Conservation (phyloP, 2,329 filamentous ascomycete genomes). For the Didymella lethalis region DNA sequence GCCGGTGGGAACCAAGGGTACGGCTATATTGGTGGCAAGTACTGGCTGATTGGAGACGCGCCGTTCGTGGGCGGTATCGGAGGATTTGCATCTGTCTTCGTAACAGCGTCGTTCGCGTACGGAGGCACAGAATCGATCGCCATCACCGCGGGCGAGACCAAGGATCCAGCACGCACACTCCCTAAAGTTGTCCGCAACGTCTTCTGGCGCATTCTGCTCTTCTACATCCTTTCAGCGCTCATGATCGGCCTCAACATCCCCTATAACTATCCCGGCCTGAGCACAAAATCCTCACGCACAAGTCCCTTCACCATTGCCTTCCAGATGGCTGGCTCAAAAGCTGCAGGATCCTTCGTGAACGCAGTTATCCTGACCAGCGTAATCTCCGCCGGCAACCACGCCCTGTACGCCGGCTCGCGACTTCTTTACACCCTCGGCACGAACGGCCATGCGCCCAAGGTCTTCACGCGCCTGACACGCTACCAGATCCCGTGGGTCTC, state of each 20-base stretch:
- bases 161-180: constrained; percentile 80
- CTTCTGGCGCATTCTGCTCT: constrained; percentile 64
- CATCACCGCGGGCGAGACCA: constrained; percentile 78
- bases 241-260: constrained; percentile 56
- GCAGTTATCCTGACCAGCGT: constrained; percentile 69
- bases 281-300: constrained; percentile 49
- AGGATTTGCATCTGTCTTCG: constrained; percentile 74
- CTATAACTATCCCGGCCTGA: constrained; percentile 48
- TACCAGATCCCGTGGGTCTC: constrained; percentile 52
- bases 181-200: constrained; percentile 91
- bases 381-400: constrained; percentile 65
- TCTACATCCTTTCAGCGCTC: constrained; percentile 54
- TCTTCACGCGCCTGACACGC: constrained; percentile 65
- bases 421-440: constrained; percentile 62
- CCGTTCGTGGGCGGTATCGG: constrained; percentile 41
- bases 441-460: constrained; percentile 72
- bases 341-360: constrained; percentile 70
- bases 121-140: constrained; percentile 79
- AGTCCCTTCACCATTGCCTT: constrained; percentile 74
- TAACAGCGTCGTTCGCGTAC: constrained; percentile 77
- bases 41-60: constrained; percentile 72
- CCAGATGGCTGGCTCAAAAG: constrained; percentile 66
- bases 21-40: constrained; percentile 63
- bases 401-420: constrained; percentile 63
- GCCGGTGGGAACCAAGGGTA: constrained; percentile 36